Conservation (phyloP, 345 rosid species). For the Sisymbrium altissimum region DNA sequence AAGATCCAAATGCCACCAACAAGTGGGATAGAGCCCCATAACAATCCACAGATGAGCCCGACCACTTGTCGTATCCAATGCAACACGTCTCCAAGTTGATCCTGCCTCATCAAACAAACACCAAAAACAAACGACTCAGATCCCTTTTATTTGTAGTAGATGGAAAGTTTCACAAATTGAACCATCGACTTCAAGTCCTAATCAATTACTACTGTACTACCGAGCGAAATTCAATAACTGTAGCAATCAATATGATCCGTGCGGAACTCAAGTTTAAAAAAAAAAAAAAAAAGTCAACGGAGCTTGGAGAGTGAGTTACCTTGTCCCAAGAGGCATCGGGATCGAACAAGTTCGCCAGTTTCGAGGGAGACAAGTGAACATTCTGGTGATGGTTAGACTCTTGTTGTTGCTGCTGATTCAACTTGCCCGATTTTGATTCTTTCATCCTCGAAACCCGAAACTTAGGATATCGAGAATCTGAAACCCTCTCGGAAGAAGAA, state of each 20-base stretch:
- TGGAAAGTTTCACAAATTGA: too few relatives aligned
- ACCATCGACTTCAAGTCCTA: neutral
- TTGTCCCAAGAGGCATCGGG: constrained; percentile 94
- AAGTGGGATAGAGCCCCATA: constrained; percentile 84
- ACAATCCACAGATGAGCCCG: constrained; percentile 72
- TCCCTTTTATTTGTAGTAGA: too few relatives aligned
- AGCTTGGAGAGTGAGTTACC: constrained; percentile 29
- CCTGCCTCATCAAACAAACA: constrained; percentile 57
- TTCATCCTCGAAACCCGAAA: too few relatives aligned
- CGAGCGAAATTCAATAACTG: too few relatives aligned
- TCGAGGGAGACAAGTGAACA: constrained; percentile 70
- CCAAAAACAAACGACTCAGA: too few relatives aligned
- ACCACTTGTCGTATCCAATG: constrained; percentile 94
- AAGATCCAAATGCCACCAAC: constrained; percentile 79
- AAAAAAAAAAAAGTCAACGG: too few relatives aligned
- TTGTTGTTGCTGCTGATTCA: constrained; percentile 23
- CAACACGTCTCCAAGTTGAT: constrained; percentile 95
- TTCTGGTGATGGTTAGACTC: constrained; percentile 33
- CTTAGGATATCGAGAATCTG: too few relatives aligned
- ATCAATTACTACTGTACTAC: too few relatives aligned
- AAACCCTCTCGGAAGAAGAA: too few relatives aligned
- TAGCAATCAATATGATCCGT: too few relatives aligned
- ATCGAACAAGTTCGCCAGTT: constrained; percentile 71
- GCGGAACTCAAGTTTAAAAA: too few relatives aligned
- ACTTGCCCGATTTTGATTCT: constrained; percentile 20